Percentiles rank a stretch among this genome's conserved stretches.
phyloP scores from a whole-genome alignment of 495 filamentous ascomycete species.

The Penicillium manginii region DNA sequence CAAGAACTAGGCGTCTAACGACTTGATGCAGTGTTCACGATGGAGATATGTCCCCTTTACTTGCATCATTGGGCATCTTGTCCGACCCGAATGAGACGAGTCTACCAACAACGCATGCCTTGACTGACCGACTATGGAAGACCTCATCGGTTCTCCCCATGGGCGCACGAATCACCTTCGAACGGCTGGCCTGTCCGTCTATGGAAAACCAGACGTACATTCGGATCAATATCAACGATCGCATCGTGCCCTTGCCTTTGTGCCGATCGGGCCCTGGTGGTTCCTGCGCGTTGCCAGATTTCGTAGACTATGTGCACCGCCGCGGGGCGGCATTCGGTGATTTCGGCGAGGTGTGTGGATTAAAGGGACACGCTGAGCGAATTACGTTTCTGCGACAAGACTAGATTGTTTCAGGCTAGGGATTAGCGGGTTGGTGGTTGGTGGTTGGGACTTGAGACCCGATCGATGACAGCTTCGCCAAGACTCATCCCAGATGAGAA shows the following conservation, averaged over 20 bases:
- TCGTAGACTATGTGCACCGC: conserved; percentile 44
- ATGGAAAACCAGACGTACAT: conserved; percentile 38
- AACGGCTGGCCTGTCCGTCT: conserved; percentile 51
- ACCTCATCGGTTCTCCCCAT: conserved; percentile 61
- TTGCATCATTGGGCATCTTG: conserved; percentile 58
- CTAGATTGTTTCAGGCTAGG: conserved; percentile 2
- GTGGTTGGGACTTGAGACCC: neutral
- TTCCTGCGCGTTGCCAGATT: conserved; percentile 54
- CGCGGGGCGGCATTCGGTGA: conserved; percentile 32
- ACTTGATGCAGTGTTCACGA: conserved; percentile 55
- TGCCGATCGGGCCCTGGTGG: conserved; percentile 55
- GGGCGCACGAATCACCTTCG: conserved; percentile 60
- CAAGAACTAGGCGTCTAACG: neutral
- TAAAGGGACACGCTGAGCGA: conserved; percentile 28
- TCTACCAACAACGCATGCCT: conserved; percentile 49
- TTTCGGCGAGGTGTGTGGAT: conserved; percentile 37
- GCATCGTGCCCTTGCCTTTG: conserved; percentile 53
- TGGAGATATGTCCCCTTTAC: conserved; percentile 60
- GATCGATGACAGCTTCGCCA: conserved; percentile 2
- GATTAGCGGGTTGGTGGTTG: neutral
- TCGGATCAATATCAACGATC: conserved; percentile 63
- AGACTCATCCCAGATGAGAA: neutral
- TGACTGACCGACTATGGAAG: conserved; percentile 51
- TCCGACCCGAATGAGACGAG: conserved; percentile 37
- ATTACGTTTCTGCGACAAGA: conserved; percentile 37